A percentile compares a stretch with the other conserved stretches of the same genome.
These are phyloP conservation scores for Microthyrium microscopicum DNA, from an alignment of 2,329 filamentous ascomycete species.

Conservation along the genomic window DNA sequence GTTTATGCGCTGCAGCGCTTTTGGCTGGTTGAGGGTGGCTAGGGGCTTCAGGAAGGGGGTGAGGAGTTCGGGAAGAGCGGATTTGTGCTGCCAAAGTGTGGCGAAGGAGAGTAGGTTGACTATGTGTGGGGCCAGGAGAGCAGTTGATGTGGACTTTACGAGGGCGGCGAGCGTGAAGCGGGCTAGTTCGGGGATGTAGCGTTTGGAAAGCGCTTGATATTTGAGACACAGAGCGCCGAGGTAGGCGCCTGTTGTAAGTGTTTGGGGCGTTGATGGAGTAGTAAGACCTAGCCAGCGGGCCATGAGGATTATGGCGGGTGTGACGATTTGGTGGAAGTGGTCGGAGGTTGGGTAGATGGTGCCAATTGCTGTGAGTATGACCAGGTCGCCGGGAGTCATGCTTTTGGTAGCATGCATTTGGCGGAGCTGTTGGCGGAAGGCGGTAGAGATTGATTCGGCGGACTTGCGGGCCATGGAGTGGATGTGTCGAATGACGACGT, in stretches of 20 bases:
- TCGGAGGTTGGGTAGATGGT: constrained; percentile 88
- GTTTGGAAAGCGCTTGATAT: constrained; percentile 68
- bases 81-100: constrained; percentile 55
- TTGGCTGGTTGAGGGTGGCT: constrained; percentile 16
- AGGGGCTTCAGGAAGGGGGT: constrained; percentile 33
- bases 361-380: constrained; percentile 68
- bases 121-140: constrained; percentile 34
- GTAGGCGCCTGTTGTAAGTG: constrained; percentile 60
- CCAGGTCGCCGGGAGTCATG: constrained; percentile 51
- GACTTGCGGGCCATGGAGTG: constrained; percentile 86
- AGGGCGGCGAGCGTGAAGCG: constrained; percentile 68
- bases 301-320: constrained; percentile 76
- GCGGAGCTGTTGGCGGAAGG: constrained; percentile 59
- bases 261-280: constrained; percentile 44
- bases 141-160: constrained; percentile 21
- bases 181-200: constrained; percentile 78
- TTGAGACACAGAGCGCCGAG: constrained; percentile 63
- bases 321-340: constrained; percentile 91
- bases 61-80: constrained; percentile 68
- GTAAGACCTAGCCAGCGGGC: constrained; percentile 68
- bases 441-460: constrained; percentile 57
- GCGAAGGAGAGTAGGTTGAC: constrained; percentile 51
- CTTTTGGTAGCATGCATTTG: constrained; percentile 37
- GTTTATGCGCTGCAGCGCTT: constrained; percentile 32
- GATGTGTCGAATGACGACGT: constrained; percentile 71